Evolutionary conservation across 257 asterid species (phyloP), one percentile per base, ranked within the genome.

Genomic region (Fraxinus anomala): DNA sequence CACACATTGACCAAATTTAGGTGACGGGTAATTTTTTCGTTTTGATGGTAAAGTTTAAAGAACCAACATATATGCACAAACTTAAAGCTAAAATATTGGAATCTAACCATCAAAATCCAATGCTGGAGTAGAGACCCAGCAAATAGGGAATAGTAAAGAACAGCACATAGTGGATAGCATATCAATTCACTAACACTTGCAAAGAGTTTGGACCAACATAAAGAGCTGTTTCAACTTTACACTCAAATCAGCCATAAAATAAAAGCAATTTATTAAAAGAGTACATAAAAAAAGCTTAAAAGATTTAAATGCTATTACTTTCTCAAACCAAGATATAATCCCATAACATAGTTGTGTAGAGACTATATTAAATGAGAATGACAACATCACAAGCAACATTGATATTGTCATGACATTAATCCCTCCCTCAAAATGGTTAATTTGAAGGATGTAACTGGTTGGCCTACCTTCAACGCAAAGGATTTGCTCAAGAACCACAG

Each of bases 401-500:
- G 77, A 76, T 75, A 77, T 54, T 74, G 85, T 84, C 73, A 80
- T 76, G 77, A 85, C 69, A 77, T 86, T 83, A 76, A 78, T 84
- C 71, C 81, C 85, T 80, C 80, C 75, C 79, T 78, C 88, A 70
- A 85, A 85, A 87, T 68, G 82, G 83, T 77, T 82, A 37, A 2
- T 13, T 42, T 42, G 51, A 42, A 42, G 17, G 51, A 11, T 82
- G 75, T 67, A 56, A 65, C 44, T 36, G 72, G 63, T 74, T 81
- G 79, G 69, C 88, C 83, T 73, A 79, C 81, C 84, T 28, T 74
- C 19, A 67, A 73, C 71, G 74, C 68, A 42, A 72, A 42, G 42
- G 42, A 82, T 70, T 67, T 42, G 79, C 83, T 90, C 81, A 92
- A 74, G 91, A 89, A 70, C 97, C 97, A 76, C 98, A 93, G 90